Conservation (phyloP, 2,329 filamentous ascomycete genomes). For the Mollisiaceae sp. region DNA sequence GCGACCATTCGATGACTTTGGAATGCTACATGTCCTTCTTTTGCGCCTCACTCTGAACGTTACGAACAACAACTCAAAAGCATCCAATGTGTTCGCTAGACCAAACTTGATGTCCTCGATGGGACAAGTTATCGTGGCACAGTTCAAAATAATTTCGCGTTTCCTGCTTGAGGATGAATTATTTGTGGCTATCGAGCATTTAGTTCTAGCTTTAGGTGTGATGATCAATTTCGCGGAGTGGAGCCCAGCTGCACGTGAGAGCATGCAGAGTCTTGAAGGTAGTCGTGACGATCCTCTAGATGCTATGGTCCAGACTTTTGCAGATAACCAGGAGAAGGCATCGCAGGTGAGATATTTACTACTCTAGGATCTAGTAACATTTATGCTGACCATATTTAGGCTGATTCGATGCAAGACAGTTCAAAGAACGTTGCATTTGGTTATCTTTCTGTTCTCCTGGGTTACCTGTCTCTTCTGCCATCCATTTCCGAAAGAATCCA, state of each 20-base stretch:
- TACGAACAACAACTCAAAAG: conserved; percentile 77
- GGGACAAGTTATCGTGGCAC: conserved; percentile 55
- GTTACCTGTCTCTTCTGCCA: conserved; percentile 72
- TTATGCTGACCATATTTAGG: conserved; percentile 48
- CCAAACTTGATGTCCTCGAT: conserved; percentile 57
- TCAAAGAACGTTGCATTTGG: conserved; percentile 83
- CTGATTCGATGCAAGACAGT: conserved; percentile 74
- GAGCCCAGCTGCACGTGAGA: conserved; percentile 63
- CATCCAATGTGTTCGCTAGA: conserved; percentile 73
- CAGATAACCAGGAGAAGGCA: conserved; percentile 68
- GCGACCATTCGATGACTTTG: conserved; percentile 45
- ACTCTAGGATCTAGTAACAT: not conserved
- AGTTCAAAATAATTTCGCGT: conserved; percentile 54
- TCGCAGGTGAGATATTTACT: conserved; percentile 63
- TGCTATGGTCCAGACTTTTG: conserved; percentile 67
- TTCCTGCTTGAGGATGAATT: conserved; percentile 56
- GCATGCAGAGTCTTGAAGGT: conserved; percentile 49
- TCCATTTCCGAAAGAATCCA: conserved; percentile 50
- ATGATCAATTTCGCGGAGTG: conserved; percentile 90
- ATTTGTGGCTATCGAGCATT: conserved; percentile 64
- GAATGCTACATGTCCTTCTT: conserved; percentile 39
- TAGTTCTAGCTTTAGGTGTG: conserved; percentile 79
- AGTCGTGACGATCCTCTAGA: conserved; percentile 56
- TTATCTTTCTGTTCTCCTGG: conserved; percentile 83
- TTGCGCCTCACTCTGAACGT: conserved; percentile 81